Base-by-base conservation (phyloP, 1,139 yeast species). In the Kurtzmaniella quercitrusa region DNA sequence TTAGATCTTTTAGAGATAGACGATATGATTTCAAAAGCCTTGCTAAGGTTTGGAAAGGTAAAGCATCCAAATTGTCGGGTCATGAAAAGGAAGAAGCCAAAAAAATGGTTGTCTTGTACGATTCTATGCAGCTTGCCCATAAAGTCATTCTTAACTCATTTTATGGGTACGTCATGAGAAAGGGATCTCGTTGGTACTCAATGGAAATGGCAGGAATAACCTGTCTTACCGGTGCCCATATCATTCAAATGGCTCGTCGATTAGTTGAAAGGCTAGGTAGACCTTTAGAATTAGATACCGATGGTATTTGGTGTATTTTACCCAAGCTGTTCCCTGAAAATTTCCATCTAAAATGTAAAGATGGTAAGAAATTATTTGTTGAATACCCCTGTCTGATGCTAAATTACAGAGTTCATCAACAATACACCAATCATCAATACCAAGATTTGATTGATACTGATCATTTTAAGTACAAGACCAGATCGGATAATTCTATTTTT, bases 161-260 rank as follows among this genome's bases (percentile, higher is more conserved):
- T 60, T 94, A 94, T 56, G 99, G 99, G 40, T 94, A 94, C 59
- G 98, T 93, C 18, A 94, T 94, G 98, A 79, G 99, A 66, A 94
- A 93, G 58, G 99, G 98, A 31, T 91, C 98, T 0, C 77, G 99
- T 49, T 94, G 99, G 99, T 94, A 91, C 58, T 93, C 98, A 0
- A 91, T 94, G 95, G 98, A 93, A 64, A 94, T 94, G 98, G 99
- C 98, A 0, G 99, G 98, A 49, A 95, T 94, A 15, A 94, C 99
- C 0, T 94, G 98, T 74, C 74, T 91, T 43, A 94, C 98, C 0
- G 99, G 99, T 46, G 97, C 98, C 0, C 89, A 95, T 0, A 93
- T 94, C 53, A 94, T 94, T 68, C 98, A 94, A 64, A 85, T 91
- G 93, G 99, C 98, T 0, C 74, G 98, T 50, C 71, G 85, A 1